phyloP scores from a whole-genome alignment of 129 eudicot genomes.

The Centrapalus pauciflorus region DNA sequence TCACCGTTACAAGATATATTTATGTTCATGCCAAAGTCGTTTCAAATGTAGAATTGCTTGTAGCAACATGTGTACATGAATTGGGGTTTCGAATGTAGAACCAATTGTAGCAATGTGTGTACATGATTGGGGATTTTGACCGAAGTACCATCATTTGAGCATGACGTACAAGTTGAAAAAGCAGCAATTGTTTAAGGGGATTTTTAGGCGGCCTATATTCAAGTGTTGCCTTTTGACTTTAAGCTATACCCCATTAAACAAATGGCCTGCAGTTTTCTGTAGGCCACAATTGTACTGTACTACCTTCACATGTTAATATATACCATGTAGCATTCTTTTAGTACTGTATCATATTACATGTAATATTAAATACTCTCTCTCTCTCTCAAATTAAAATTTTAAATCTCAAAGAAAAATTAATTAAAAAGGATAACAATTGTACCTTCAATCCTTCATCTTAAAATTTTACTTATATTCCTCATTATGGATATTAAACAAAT shows the following conservation, averaged over 20 bases:
- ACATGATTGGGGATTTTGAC: constrained; percentile 19
- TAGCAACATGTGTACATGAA: neutral
- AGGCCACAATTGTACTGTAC: constrained; percentile 7
- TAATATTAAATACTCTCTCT: too few species aligned
- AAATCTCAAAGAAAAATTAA: neutral
- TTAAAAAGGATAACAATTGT: neutral
- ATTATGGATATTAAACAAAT: too few species aligned
- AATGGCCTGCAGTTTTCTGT: neutral
- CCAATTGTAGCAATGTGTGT: constrained; percentile 8
- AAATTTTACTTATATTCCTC: too few species aligned
- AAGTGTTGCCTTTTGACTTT: constrained; percentile 22
- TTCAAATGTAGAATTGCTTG: constrained; percentile 18
- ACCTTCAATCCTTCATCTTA: too few species aligned
- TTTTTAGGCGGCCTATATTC: constrained; percentile 12
- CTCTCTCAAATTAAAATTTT: neutral
- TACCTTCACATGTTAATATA: constrained; percentile 28
- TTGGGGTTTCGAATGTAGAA: constrained; percentile 18
- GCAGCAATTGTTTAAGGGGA: constrained; percentile 20
- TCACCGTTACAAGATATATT: constrained; percentile 57
- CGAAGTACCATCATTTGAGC: constrained; percentile 2
- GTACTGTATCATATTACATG: too few species aligned
- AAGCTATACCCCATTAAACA: constrained; percentile 5
- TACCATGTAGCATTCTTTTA: constrained; percentile 26
- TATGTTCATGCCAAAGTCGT: constrained; percentile 55
- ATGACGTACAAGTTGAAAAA: constrained; percentile 1